These are phyloP conservation scores for Microstegium vimineum DNA, from an alignment of 176 grass and related monocot species.

Conservation along the genomic window DNA sequence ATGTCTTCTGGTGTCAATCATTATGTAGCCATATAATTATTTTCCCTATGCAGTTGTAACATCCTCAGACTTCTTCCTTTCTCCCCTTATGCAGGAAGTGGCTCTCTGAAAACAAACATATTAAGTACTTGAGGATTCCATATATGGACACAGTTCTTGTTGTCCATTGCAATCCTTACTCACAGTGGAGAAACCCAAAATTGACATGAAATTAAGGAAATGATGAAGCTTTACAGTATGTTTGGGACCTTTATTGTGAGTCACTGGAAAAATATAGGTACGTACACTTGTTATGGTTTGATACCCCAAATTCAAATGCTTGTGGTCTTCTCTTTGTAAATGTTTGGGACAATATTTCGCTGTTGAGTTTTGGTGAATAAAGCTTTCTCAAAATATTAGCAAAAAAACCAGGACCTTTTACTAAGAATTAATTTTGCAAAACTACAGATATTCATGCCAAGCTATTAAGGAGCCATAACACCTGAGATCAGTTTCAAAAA, in stretches of 20 bases:
- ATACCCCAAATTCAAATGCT: background rate
- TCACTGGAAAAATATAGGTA: conserved; percentile 73
- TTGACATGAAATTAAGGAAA: conserved; percentile 61
- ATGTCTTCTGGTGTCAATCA: conserved; percentile 6
- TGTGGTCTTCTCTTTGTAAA: background rate
- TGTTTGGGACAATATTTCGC: background rate
- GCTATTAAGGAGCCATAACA: background rate
- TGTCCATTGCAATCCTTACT: conserved; percentile 73
- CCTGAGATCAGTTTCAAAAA: background rate
- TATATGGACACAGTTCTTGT: conserved; percentile 71
- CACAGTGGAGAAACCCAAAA: conserved; percentile 70
- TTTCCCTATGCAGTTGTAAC: conserved; percentile 2
- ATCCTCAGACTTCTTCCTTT: conserved; percentile 12
- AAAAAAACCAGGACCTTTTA: background rate
- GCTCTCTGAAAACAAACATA: conserved; percentile 80
- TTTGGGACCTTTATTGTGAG: conserved; percentile 67
- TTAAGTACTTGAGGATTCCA: conserved; percentile 83
- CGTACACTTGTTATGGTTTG: conserved; percentile 5
- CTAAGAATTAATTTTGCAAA: background rate
- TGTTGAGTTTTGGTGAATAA: background rate
- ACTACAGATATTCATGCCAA: background rate
- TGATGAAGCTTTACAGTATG: conserved; percentile 72
- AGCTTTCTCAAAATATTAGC: background rate
- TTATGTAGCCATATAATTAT: conserved; percentile 5
- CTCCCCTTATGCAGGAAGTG: conserved; percentile 60